Evolutionary conservation across 352 stramenopile genomes (phyloP).

Genomic region (Aphanomyces astaci): DNA sequence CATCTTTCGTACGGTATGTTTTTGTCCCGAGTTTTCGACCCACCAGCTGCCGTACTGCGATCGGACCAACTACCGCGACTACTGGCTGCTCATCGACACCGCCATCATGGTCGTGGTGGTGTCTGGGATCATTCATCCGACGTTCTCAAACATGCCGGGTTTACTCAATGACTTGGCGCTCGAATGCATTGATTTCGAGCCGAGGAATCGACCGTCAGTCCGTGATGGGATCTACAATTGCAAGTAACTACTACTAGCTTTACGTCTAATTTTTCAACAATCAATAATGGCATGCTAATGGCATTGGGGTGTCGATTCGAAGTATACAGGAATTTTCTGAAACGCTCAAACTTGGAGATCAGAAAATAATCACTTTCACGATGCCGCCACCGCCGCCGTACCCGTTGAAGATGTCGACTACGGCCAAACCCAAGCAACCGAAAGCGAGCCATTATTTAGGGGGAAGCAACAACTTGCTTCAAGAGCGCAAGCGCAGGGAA

Average conservation of each 20-base stretch:
- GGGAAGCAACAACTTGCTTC: slow-evolving; percentile 57
- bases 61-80: background rate
- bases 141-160: slow-evolving; percentile 37
- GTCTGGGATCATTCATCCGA: slow-evolving; percentile 34
- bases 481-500: slow-evolving; percentile 48
- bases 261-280: too few species aligned
- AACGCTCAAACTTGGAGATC: background rate
- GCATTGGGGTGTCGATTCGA: too few species aligned
- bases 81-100: slow-evolving; percentile 33
- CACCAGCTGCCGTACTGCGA: slow-evolving; percentile 10
- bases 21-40: slow-evolving; percentile 6
- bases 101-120: slow-evolving; percentile 49
- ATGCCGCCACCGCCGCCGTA: background rate
- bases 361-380: background rate
- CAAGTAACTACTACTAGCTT: too few species aligned
- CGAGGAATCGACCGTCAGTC: too few species aligned
- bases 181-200: slow-evolving; percentile 37
- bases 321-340: too few species aligned
- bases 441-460: slow-evolving; percentile 37
- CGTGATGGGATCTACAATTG: too few species aligned
- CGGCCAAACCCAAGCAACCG: background rate
- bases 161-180: slow-evolving; percentile 34
- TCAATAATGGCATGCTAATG: too few species aligned
- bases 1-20: slow-evolving; percentile 1
- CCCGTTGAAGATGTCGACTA: background rate